phyloP scores from a whole-genome alignment of 257 asterid genomes.

The Echites panduratus region DNA sequence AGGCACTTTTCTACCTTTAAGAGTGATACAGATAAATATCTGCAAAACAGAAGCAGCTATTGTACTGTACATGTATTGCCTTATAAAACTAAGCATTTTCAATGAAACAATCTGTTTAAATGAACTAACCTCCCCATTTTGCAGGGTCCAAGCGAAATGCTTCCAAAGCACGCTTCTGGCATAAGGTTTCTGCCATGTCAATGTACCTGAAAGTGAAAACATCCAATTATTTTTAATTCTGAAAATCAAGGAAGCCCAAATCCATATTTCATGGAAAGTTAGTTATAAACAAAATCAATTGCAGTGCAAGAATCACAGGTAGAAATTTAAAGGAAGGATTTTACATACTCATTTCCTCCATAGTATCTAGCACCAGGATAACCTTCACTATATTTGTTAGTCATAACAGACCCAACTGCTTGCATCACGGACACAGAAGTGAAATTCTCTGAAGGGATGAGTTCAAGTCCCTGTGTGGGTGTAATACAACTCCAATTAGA shows the following conservation, averaged over 20 bases:
- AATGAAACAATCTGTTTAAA: background rate
- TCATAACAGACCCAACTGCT: constrained; percentile 93
- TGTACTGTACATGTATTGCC: background rate
- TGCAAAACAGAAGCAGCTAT: background rate
- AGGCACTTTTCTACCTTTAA: background rate
- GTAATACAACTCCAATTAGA: constrained; percentile 13
- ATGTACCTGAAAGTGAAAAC: constrained; percentile 30
- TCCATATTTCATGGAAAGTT: background rate
- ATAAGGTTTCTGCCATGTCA: constrained; percentile 84
- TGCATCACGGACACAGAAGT: constrained; percentile 87
- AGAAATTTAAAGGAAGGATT: background rate
- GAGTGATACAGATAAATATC: background rate
- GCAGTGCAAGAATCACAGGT: background rate
- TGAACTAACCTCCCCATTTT: constrained; percentile 58
- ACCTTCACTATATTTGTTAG: constrained; percentile 94
- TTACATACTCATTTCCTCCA: constrained; percentile 74
- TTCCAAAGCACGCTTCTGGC: constrained; percentile 87
- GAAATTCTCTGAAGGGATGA: constrained; percentile 86
- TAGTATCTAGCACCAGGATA: constrained; percentile 93
- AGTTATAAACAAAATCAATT: background rate
- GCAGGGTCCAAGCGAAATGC: constrained; percentile 85
- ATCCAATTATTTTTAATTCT: background rate
- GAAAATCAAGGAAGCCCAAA: background rate
- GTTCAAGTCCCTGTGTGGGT: constrained; percentile 63
- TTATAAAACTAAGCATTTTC: background rate